phyloP scores from a whole-genome alignment of 2,329 filamentous ascomycete species.

The Exophiala sideris region DNA sequence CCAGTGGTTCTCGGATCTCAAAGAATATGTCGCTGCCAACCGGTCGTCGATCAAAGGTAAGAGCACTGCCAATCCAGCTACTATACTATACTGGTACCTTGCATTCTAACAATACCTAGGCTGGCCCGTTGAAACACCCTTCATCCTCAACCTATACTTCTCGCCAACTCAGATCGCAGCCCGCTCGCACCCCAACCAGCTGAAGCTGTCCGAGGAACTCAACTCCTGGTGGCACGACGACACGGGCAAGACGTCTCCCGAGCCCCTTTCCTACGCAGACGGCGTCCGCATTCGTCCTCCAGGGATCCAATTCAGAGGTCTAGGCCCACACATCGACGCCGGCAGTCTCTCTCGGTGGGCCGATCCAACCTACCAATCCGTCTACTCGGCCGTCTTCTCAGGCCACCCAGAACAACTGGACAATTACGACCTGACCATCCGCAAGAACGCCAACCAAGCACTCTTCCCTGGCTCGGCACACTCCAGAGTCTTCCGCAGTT shows the following conservation, averaged over 20 bases:
- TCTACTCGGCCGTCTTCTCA: conserved; percentile 38
- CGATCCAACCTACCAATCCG: conserved; percentile 37
- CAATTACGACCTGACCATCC: conserved; percentile 36
- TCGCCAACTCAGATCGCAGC: conserved; percentile 39
- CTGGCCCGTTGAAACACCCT: conserved; percentile 39
- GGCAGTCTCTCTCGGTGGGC: conserved; percentile 45
- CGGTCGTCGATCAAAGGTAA: conserved; percentile 12
- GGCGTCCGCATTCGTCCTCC: conserved; percentile 40
- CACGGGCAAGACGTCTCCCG: conserved; percentile 30
- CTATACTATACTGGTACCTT: too few relatives aligned
- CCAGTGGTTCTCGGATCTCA: conserved; percentile 30
- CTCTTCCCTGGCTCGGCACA: conserved; percentile 38
- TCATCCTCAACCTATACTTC: conserved; percentile 40
- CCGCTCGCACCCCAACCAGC: conserved; percentile 39
- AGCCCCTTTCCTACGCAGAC: conserved; percentile 42
- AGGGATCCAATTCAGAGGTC: conserved; percentile 38
- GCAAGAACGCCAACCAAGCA: conserved; percentile 31
- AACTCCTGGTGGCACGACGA: conserved; percentile 42
- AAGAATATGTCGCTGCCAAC: conserved; percentile 35
- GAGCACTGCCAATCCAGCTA: conserved; percentile 10
- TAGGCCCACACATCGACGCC: conserved; percentile 46
- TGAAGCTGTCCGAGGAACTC: conserved; percentile 36
- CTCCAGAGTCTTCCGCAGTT: conserved; percentile 39
- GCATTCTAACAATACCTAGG: conserved; percentile 8
- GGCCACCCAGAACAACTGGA: conserved; percentile 39